Evolutionary conservation across 495 filamentous ascomycete genomes (phyloP).

Genomic region (Clohesyomyces aquaticus): DNA sequence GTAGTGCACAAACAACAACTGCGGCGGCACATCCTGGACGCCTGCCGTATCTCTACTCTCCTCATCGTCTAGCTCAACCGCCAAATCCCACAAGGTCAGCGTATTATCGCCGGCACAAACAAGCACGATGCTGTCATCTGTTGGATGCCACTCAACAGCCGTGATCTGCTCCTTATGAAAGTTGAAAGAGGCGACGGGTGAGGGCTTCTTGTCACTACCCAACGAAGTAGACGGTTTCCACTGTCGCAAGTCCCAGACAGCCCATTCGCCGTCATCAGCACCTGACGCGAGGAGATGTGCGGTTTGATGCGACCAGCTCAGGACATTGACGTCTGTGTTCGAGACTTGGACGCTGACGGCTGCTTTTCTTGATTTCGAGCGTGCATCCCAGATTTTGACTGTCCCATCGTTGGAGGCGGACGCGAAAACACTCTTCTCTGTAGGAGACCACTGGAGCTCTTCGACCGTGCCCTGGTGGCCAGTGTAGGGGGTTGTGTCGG

Average conservation of each 20-base stretch:
- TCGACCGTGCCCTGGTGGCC: slow-evolving; percentile 87
- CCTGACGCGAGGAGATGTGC: slow-evolving; percentile 89
- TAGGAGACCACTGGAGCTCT: slow-evolving; percentile 94
- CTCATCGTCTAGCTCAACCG: slow-evolving; percentile 95
- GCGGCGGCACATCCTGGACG: slow-evolving; percentile 86
- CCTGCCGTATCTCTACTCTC: slow-evolving; percentile 88
- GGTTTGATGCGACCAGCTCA: slow-evolving; percentile 88
- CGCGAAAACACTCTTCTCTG: slow-evolving; percentile 87
- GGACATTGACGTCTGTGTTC: slow-evolving; percentile 87
- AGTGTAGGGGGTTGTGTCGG: slow-evolving; percentile 75
- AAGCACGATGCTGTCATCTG: slow-evolving; percentile 90
- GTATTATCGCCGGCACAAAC: slow-evolving; percentile 93
- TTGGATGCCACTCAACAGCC: slow-evolving; percentile 95
- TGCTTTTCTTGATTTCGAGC: slow-evolving; percentile 81
- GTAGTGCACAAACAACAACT: slow-evolving; percentile 94
- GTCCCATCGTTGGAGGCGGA: slow-evolving; percentile 92
- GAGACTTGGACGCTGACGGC: slow-evolving; percentile 85
- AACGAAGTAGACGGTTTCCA: slow-evolving; percentile 73
- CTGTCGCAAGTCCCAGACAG: slow-evolving; percentile 91
- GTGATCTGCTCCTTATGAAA: slow-evolving; percentile 97
- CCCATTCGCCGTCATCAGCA: slow-evolving; percentile 92
- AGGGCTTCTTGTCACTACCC: slow-evolving; percentile 54
- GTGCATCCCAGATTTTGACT: slow-evolving; percentile 92
- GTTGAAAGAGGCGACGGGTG: slow-evolving; percentile 82
- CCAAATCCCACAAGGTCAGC: slow-evolving; percentile 93